Evolutionary conservation across 345 rosid species (phyloP).

Genomic region (Boechera divaricarpa): DNA sequence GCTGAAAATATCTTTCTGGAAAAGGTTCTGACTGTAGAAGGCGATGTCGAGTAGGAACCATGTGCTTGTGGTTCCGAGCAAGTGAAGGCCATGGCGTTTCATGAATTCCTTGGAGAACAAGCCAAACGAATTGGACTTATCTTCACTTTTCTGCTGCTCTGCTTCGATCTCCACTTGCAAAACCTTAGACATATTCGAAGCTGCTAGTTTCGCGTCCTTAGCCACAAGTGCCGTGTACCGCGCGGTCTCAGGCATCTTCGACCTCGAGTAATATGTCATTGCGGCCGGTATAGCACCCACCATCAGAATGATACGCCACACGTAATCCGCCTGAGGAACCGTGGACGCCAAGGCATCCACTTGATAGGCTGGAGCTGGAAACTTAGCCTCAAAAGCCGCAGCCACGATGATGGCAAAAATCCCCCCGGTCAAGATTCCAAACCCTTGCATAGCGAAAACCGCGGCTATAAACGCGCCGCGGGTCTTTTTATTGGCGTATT

Average conservation of each 20-base stretch:
- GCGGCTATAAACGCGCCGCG: constrained; percentile 91
- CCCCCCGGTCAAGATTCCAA: constrained; percentile 81
- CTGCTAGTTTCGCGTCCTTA: constrained; percentile 71
- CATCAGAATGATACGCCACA: constrained; percentile 85
- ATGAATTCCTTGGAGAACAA: constrained; percentile 67
- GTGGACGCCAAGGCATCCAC: constrained; percentile 59
- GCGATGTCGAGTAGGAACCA: constrained; percentile 93
- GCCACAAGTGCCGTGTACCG: constrained; percentile 92
- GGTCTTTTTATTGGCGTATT: constrained; percentile 85
- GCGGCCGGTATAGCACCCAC: constrained; percentile 83
- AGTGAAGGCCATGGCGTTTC: constrained; percentile 75
- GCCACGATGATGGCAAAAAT: constrained; percentile 65
- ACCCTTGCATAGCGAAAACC: constrained; percentile 95
- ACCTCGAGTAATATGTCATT: constrained; percentile 77
- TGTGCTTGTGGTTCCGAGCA: constrained; percentile 81
- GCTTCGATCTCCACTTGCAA: constrained; percentile 70
- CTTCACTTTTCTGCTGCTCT: constrained; percentile 52
- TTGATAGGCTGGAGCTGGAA: constrained; percentile 59
- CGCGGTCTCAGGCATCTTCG: constrained; percentile 93
- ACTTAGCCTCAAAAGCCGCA: constrained; percentile 56
- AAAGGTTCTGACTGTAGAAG: constrained; percentile 81
- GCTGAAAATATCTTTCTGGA: constrained; percentile 86
- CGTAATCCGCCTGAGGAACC: constrained; percentile 69
- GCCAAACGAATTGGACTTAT: constrained; percentile 50
- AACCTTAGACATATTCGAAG: constrained; percentile 83